Percentiles rank a stretch among this genome's conserved stretches.
Evolutionary conservation across 306 rosid species (phyloP).

Genomic region (Cyamopsis tetragonoloba): DNA sequence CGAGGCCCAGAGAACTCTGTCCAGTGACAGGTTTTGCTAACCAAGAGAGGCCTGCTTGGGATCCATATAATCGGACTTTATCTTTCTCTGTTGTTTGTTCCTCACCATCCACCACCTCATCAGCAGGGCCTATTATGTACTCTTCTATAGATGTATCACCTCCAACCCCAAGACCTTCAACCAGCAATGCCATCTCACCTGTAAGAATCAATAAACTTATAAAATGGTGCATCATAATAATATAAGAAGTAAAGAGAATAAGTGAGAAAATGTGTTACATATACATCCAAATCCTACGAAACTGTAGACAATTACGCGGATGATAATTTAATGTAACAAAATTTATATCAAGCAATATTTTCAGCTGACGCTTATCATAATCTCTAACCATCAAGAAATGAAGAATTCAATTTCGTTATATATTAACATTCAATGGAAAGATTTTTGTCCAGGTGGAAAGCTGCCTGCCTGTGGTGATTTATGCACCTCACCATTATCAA

Average conservation of each 20-base stretch:
- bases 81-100: conserved; percentile 53
- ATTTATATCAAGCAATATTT: neutral
- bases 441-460: neutral
- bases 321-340: neutral
- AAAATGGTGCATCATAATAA: neutral
- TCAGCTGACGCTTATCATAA: neutral
- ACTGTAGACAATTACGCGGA: neutral
- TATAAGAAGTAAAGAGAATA: neutral
- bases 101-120: conserved; percentile 46
- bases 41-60: conserved; percentile 84
- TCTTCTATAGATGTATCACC: conserved; percentile 72
- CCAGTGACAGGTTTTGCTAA: conserved; percentile 77
- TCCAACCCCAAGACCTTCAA: conserved; percentile 83
- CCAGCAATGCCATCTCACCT: conserved; percentile 68
- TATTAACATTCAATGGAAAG: too few species aligned
- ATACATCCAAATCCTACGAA: neutral
- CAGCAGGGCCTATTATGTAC: conserved; percentile 71
- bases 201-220: conserved; percentile 18
- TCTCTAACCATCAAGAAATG: neutral
- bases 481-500: neutral
- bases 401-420: neutral
- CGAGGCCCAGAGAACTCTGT: conserved; percentile 67
- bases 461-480: neutral
- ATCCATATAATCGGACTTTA: conserved; percentile 71
- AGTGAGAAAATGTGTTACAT: neutral